Base-by-base conservation (phyloP, 208 protist species). In the Acanthamoeba sp. region DNA sequence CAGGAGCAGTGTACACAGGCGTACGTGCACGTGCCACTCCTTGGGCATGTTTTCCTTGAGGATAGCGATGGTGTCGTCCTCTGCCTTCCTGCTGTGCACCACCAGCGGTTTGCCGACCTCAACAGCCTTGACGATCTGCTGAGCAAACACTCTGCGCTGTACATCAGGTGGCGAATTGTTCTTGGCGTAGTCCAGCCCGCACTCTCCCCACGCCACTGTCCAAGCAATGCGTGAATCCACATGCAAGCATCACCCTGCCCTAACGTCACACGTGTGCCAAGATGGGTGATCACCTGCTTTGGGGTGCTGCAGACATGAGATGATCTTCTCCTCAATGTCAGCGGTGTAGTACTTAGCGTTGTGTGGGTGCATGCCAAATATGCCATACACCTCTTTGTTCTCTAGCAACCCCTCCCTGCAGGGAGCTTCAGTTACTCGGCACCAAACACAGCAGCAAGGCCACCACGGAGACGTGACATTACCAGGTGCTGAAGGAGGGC, bases 61-160 rank as follows among this genome's bases (percentile, higher is more conserved):
- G 7, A 98, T 14, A 18, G 62, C n/a, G 0, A 98, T 16, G 20
- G 97, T 98, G 62, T 98, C 97, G 22, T 96, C 88, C 55, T 98
- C 97, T 24, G 97, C 97, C 29, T 98, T 96, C n/a, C 97, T 5
- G 48, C 88, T 93, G 50, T 98, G 97, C 45, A 98, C 90, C n/a
- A 98, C 96, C 0, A 98, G 50, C 57, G 97, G 97, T 42, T 97
- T 96, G 1, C 87, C 38, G 0, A 95, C 78, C 80, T 95, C 38
- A 0, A 98, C 87, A 0, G 97, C 97, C 16, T 71, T 57, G 6
- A 57, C 57, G 14, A 97, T 69, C 76, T 98, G 97, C 27, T 82
- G 32, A 10, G 62, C 59, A 52, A 98, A 98, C 22, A 94, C 93
- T 36, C 64, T 3, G 2, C 69, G 45, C 71, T 97, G 96, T 50